phyloP scores from a whole-genome alignment of 164 flowering plant genomes.

The Platanus orientalis region DNA sequence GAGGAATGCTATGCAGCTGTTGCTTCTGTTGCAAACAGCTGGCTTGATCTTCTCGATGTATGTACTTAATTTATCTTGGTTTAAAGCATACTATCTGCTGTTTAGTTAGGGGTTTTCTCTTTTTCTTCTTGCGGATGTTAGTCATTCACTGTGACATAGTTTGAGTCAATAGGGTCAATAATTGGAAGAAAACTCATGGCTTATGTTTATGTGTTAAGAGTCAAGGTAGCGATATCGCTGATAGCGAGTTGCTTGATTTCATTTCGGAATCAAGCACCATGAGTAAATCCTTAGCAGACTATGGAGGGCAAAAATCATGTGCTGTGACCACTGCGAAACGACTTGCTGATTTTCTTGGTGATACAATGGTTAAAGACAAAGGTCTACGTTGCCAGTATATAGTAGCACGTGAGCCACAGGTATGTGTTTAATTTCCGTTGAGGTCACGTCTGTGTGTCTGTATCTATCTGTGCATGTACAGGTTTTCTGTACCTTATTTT shows the following conservation, averaged over 20 bases:
- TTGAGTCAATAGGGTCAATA: neutral
- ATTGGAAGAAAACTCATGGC: neutral
- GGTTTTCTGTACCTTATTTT: neutral
- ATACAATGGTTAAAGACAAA: conserved; percentile 95
- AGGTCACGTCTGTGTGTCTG: neutral
- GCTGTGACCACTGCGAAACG: conserved; percentile 98
- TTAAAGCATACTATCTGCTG: neutral
- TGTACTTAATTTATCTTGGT: conserved; percentile 19
- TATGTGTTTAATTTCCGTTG: conserved; percentile 18
- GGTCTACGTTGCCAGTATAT: conserved; percentile 93
- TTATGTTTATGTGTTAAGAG: conserved; percentile 40
- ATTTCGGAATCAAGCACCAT: conserved; percentile 99
- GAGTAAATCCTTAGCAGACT: conserved; percentile 97
- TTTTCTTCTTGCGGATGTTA: neutral
- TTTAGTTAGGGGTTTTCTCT: neutral
- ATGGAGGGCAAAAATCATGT: conserved; percentile 98
- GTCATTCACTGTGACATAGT: neutral
- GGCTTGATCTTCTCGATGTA: conserved; percentile 99
- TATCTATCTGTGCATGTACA: neutral
- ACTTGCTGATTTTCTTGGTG: conserved; percentile 97
- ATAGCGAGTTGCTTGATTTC: conserved; percentile 90
- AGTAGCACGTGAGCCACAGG: conserved; percentile 96
- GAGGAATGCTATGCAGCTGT: conserved; percentile 96
- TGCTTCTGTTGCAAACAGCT: conserved; percentile 89
- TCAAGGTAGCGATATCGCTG: conserved; percentile 93